Evolutionary conservation across 768 basidiomycete species (phyloP).

Genomic region (Tulasnella sp.): DNA sequence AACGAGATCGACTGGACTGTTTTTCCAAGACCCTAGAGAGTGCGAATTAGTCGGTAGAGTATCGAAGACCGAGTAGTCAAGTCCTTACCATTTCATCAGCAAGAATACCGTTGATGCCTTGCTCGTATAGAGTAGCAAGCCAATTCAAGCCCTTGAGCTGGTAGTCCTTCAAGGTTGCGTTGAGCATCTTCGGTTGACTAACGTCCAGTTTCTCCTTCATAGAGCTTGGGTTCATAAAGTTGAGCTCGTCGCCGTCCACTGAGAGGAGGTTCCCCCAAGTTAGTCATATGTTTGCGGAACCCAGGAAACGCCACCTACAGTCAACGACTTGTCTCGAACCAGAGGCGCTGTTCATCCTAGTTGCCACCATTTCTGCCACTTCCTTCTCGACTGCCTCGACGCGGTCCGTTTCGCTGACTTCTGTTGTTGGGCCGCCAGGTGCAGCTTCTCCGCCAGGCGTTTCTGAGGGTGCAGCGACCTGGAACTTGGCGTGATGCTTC

Average conservation of each 20-base stretch:
- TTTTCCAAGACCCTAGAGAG: conserved; percentile 42
- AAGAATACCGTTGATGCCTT: conserved; percentile 98
- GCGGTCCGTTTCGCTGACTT: background rate
- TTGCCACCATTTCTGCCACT: conserved; percentile 28
- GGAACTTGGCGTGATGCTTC: conserved; percentile 23
- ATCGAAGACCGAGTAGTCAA: background rate
- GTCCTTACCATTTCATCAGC: conserved; percentile 83
- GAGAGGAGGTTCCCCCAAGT: background rate
- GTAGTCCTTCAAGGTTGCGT: conserved; percentile 96
- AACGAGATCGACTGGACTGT: conserved; percentile 98
- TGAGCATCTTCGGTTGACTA: conserved; percentile 90
- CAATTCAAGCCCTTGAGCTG: conserved; percentile 97
- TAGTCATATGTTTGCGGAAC: background rate
- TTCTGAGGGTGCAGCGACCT: conserved; percentile 7
- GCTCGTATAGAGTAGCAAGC: conserved; percentile 95
- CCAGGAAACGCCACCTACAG: conserved; percentile 45
- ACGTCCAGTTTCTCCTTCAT: conserved; percentile 79
- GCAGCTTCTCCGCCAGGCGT: background rate
- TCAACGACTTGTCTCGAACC: conserved; percentile 56
- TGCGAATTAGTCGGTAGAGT: background rate
- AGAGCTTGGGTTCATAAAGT: conserved; percentile 98
- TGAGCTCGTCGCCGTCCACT: conserved; percentile 96
- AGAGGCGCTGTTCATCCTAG: conserved; percentile 29
- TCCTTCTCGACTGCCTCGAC: conserved; percentile 45
- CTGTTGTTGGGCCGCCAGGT: background rate